Conservation (phyloP, 2,329 filamentous ascomycete genomes). For the Aureobasidium pullulans region DNA sequence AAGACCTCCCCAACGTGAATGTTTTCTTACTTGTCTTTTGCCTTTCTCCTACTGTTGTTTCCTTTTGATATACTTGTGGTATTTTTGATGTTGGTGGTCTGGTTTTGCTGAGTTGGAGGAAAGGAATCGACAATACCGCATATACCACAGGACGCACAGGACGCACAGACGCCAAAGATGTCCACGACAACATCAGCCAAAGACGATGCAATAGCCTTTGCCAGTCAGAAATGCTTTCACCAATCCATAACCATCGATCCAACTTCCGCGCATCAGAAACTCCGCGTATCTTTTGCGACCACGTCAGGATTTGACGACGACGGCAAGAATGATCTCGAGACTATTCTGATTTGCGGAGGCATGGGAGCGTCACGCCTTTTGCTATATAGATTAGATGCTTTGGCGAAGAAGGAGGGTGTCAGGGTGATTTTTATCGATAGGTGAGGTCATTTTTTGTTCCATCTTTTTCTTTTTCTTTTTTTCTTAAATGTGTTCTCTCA, state of each 20-base stretch:
- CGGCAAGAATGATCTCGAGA: constrained; percentile 16
- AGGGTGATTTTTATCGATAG: constrained; percentile 33
- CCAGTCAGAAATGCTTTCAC: constrained; percentile 20
- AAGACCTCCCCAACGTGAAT: too few species aligned
- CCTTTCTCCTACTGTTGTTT: too few species aligned
- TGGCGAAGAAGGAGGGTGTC: constrained; percentile 27
- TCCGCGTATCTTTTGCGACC: constrained; percentile 26
- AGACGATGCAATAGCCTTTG: constrained; percentile 12
- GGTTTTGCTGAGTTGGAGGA: too few species aligned
- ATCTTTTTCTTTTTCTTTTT: neutral
- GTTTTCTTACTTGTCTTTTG: too few species aligned
- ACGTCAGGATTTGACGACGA: constrained; percentile 24
- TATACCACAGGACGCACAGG: too few species aligned
- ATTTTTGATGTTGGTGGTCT: too few species aligned
- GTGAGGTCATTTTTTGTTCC: constrained; percentile 22
- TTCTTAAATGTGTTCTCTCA: neutral
- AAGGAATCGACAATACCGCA: too few species aligned
- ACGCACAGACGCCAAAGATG: too few species aligned
- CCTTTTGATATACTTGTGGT: too few species aligned
- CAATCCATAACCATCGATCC: constrained; percentile 23
- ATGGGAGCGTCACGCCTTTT: constrained; percentile 33
- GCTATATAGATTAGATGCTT: constrained; percentile 23
- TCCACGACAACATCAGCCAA: neutral
- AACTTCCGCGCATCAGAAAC: constrained; percentile 18
- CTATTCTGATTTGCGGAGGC: constrained; percentile 32